These are phyloP conservation scores for Amborella trichopoda DNA, from an alignment of 164 flowering plant species.

Conservation along the genomic window DNA sequence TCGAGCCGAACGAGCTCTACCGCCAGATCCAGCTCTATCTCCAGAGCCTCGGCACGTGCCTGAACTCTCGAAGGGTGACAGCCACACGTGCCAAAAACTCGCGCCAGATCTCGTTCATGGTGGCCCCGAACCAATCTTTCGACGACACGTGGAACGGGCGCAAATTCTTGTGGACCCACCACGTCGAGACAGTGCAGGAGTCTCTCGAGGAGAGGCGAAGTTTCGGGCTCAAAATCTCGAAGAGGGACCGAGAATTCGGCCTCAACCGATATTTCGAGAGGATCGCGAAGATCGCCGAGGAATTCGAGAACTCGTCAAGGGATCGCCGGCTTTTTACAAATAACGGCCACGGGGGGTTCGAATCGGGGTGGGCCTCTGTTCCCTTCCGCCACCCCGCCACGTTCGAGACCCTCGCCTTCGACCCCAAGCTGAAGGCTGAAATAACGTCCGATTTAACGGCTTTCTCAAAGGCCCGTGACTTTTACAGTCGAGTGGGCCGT, in stretches of 20 bases:
- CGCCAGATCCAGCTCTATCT: slow-evolving; percentile 55
- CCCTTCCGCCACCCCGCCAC: slow-evolving; percentile 62
- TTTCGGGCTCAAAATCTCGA: slow-evolving; percentile 43
- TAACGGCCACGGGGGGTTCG: slow-evolving; percentile 37
- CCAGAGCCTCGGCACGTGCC: slow-evolving; percentile 32
- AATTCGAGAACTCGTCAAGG: slow-evolving; percentile 42
- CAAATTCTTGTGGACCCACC: slow-evolving; percentile 51
- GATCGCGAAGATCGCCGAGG: slow-evolving; percentile 30
- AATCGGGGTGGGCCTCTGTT: slow-evolving; percentile 58
- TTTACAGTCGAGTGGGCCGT: slow-evolving; percentile 46
- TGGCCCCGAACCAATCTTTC: slow-evolving; percentile 48
- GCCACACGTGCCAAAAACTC: slow-evolving; percentile 50
- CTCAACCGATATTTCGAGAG: slow-evolving; percentile 32
- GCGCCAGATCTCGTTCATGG: slow-evolving; percentile 34
- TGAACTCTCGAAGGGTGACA: slow-evolving; percentile 43
- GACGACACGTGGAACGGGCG: slow-evolving; percentile 38
- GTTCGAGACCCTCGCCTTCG: slow-evolving; percentile 53
- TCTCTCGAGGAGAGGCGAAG: slow-evolving; percentile 50
- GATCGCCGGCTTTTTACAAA: slow-evolving; percentile 53
- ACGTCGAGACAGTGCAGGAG: slow-evolving; percentile 53
- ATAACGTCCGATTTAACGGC: slow-evolving; percentile 35
- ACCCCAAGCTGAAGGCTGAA: slow-evolving; percentile 30
- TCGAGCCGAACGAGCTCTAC: slow-evolving; percentile 58
- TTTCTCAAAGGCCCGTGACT: slow-evolving; percentile 36
- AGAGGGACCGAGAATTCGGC: slow-evolving; percentile 28